A percentile compares a stretch with the other conserved stretches of the same genome.
These are phyloP conservation scores for Cornus florida DNA, from an alignment of 148 eudicot species.

Conservation along the genomic window DNA sequence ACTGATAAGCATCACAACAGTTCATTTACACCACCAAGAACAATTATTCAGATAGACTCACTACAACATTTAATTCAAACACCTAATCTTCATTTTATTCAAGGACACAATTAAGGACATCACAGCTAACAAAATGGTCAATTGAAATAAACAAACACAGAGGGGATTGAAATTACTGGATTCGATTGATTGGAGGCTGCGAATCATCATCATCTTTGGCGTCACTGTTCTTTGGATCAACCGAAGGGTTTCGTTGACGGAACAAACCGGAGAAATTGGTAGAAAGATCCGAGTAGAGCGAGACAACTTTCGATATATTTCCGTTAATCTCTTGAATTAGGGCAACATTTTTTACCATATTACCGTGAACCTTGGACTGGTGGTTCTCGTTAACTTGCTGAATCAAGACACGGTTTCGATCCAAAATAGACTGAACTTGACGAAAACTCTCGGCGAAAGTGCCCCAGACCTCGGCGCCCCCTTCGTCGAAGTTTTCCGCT, in stretches of 20 bases:
- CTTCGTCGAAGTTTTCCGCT: conserved; percentile 4
- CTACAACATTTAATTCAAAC: not conserved
- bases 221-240: not conserved
- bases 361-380: conserved; percentile 55
- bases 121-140: not conserved
- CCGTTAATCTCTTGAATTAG: conserved; percentile 61
- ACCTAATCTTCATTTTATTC: not conserved
- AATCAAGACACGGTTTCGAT: conserved; percentile 55
- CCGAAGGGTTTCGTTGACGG: conserved; percentile 19
- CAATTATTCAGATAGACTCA: not conserved
- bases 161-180: conserved; percentile 8
- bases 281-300: conserved; percentile 49
- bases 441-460: conserved; percentile 38
- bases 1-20: not conserved
- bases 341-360: conserved; percentile 53
- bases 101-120: not conserved
- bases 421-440: conserved; percentile 55
- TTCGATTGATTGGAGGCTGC: not conserved
- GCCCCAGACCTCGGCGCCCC: conserved; percentile 38
- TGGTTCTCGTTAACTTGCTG: conserved; percentile 72
- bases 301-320: conserved; percentile 48
- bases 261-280: conserved; percentile 38
- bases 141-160: not conserved
- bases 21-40: not conserved
- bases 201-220: not conserved